Evolutionary conservation across 2,329 filamentous ascomycete genomes (phyloP).

Genomic region (Claviceps sp.): DNA sequence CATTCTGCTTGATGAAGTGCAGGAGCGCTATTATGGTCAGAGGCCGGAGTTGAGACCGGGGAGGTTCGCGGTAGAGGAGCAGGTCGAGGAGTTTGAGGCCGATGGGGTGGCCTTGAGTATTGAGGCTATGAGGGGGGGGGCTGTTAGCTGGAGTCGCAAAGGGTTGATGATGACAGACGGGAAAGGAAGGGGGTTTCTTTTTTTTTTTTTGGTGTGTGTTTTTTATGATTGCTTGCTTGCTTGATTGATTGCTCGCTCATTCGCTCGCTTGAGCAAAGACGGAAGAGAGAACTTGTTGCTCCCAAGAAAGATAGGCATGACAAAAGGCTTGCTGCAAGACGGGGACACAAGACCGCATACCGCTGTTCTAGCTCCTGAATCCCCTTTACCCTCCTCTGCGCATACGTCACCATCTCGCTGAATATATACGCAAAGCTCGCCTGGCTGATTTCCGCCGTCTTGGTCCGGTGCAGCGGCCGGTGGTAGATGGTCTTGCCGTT

Average conservation of each 20-base stretch:
- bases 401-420: constrained; percentile 91
- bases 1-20: constrained; percentile 84
- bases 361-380: constrained; percentile 89
- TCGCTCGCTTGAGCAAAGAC: too few species aligned
- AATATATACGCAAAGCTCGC: constrained; percentile 94
- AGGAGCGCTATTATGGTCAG: constrained; percentile 82
- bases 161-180: background rate
- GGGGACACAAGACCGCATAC: constrained; percentile 28
- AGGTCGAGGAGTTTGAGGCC: constrained; percentile 92
- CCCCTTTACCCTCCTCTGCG: constrained; percentile 77
- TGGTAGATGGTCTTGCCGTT: constrained; percentile 98
- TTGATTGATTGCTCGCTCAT: too few species aligned
- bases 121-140: constrained; percentile 44
- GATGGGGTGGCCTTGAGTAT: constrained; percentile 83
- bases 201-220: too few species aligned
- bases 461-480: constrained; percentile 79
- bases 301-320: too few species aligned
- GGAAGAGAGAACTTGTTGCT: too few species aligned
- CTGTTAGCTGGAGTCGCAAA: background rate
- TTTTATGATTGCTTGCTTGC: background rate
- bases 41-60: constrained; percentile 60
- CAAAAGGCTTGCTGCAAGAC: too few species aligned
- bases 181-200: background rate
- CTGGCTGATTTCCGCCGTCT: constrained; percentile 79
- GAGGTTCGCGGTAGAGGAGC: constrained; percentile 68